Percentiles rank a stretch among this genome's conserved stretches.
Conservation (phyloP, 2,329 filamentous ascomycete genomes). For the Capronia epimyces region DNA sequence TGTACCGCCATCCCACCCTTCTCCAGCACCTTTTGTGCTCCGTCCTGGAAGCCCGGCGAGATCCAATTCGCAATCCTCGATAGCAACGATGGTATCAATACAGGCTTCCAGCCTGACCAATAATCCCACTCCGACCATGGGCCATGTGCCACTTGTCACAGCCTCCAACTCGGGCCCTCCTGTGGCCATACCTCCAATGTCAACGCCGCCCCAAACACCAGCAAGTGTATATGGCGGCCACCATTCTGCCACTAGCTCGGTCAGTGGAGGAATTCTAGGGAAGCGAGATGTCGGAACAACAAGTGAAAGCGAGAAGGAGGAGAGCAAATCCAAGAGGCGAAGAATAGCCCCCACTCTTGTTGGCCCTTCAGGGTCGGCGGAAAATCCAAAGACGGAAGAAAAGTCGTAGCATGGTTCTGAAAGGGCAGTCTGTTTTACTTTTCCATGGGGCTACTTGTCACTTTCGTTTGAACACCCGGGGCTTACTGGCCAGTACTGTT, state of each 20-base stretch:
- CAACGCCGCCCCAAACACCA: conserved; percentile 87
- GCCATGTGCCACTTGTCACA: conserved; percentile 69
- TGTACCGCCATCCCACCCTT: conserved; percentile 53
- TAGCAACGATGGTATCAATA: conserved; percentile 55
- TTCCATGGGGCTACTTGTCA: background rate
- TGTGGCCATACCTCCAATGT: conserved; percentile 59
- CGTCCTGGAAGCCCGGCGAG: conserved; percentile 73
- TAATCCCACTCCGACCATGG: conserved; percentile 72
- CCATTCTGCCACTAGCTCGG: conserved; percentile 53
- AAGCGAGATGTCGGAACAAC: conserved; percentile 44
- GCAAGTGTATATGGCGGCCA: conserved; percentile 39
- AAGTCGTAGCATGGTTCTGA: conserved; percentile 1
- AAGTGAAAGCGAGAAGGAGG: conserved; percentile 42
- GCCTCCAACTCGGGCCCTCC: conserved; percentile 59
- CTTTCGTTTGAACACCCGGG: background rate
- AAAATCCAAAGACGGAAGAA: conserved; percentile 11
- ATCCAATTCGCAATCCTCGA: conserved; percentile 79
- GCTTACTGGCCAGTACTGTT: background rate
- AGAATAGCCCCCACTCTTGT: conserved; percentile 33
- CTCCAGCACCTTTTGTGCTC: conserved; percentile 47
- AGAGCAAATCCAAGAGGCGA: conserved; percentile 31
- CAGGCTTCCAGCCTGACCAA: conserved; percentile 54
- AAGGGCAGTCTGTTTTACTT: background rate
- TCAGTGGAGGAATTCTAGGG: conserved; percentile 50
- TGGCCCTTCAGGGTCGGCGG: conserved; percentile 16